Base-by-base conservation (phyloP, 371 early-diverging fungal genomes). In the Basidiobolus meristosporus region DNA sequence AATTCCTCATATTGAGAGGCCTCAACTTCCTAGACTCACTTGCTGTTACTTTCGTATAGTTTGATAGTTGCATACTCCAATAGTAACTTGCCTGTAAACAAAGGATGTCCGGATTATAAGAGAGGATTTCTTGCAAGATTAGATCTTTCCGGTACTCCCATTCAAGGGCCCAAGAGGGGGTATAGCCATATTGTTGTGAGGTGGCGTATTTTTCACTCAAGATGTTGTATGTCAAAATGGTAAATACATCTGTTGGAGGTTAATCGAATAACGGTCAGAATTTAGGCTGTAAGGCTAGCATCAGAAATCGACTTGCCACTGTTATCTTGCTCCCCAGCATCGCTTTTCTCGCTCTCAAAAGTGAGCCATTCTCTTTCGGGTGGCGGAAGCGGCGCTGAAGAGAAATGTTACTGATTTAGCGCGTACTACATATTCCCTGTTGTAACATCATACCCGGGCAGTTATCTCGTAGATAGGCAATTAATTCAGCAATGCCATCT, bases 141-240 rank as follows among this genome's bases (percentile, higher is more conserved):
- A 71, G 66, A 42, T 93, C 93, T 50, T 80, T 82, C 43, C 99
- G 85, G 54, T 86, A 84, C 17, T 93, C 88, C 87, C 95, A 92
- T 0, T 66, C 62, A 41, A 99, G 65, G 1, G 89, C 92, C 96
- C 97, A 98, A 4, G 88, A 80, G 9, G 99, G 98, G 14, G 92
- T 87, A 65, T 97, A 98, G 38, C 84, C 82, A 61, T 90, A 93
- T 39, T 73, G 66, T 49, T 80, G 76, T 30, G 74, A 60, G 0
- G 87, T 77, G 2, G 93, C 95, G 55, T 88, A 97, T 52, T 80
- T 81, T 32, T 89, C 84, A 41, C 82, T 82, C 17, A 99, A 68
- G 38, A 88, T 89, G 56, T 99, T 99, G 67, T 93, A 98, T 42
- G 79, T 83, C 43, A 95, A 75, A 9, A 95, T 76, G 1, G 89